Conservation (phyloP, 2,329 filamentous ascomycete species). For the Tolypocladium album region DNA sequence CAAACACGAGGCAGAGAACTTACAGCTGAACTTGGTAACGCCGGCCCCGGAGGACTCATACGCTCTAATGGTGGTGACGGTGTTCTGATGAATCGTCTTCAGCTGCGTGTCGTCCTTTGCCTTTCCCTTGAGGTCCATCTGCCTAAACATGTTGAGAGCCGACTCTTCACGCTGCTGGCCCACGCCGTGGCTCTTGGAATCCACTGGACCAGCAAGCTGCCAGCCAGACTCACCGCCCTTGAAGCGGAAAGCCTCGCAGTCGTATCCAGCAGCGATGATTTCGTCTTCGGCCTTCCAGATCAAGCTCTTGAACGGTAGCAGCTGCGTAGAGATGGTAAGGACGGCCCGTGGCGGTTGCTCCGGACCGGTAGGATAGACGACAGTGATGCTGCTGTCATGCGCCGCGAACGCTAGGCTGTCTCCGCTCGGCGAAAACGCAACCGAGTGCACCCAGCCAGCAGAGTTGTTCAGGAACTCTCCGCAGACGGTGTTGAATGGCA, state of each 20-base stretch:
- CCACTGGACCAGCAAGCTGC: conserved; percentile 72
- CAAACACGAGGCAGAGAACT: conserved; percentile 26
- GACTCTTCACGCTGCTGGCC: conserved; percentile 71
- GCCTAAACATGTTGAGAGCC: conserved; percentile 93
- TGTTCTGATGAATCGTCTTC: conserved; percentile 95
- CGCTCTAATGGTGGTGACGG: conserved; percentile 71
- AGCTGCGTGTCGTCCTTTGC: conserved; percentile 84
- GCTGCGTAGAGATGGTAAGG: conserved; percentile 77
- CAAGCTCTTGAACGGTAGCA: conserved; percentile 84
- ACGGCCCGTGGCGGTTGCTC: conserved; percentile 89
- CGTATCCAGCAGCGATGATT: conserved; percentile 91
- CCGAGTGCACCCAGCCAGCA: conserved; percentile 91
- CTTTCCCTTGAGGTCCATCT: conserved; percentile 98
- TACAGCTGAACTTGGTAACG: conserved; percentile 79
- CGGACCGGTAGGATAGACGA: conserved; percentile 86
- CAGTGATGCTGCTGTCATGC: conserved; percentile 92
- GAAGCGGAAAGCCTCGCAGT: conserved; percentile 83
- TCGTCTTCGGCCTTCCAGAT: conserved; percentile 88
- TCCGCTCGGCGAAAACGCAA: conserved; percentile 85
- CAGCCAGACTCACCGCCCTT: conserved; percentile 69
- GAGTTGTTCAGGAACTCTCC: conserved; percentile 95
- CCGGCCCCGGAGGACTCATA: conserved; percentile 56
- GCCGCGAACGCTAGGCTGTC: conserved; percentile 88
- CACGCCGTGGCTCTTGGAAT: conserved; percentile 56
- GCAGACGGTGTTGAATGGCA: conserved; percentile 97